Percentiles rank a stretch among this genome's conserved stretches.
Conservation (phyloP, 164 flowering plant species). For the Cinnamomum chago region DNA sequence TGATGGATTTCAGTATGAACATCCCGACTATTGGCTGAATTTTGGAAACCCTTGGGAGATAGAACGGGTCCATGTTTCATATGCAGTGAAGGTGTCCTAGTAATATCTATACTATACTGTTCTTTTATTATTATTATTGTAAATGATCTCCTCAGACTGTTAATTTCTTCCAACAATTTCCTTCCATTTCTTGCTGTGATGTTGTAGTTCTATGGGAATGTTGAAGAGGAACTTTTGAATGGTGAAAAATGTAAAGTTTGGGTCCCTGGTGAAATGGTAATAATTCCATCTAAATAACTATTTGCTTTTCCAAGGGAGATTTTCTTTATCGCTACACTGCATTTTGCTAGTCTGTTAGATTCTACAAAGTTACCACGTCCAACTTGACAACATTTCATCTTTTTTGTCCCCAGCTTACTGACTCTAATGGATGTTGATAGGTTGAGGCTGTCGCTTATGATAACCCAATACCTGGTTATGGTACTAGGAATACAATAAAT, state of each 20-base stretch:
- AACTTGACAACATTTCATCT: too few species aligned
- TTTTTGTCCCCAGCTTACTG: neutral
- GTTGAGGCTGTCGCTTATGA: constrained; percentile 69
- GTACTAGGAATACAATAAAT: constrained; percentile 51
- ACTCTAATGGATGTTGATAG: constrained; percentile 16
- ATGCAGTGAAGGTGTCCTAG: constrained; percentile 48
- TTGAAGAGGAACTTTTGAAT: constrained; percentile 42
- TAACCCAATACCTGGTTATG: constrained; percentile 64
- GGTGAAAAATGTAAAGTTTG: constrained; percentile 43
- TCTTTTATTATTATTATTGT: neutral
- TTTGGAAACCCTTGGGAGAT: constrained; percentile 69
- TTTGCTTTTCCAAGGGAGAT: neutral
- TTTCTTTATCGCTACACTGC: neutral
- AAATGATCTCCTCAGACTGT: neutral
- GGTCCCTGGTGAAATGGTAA: constrained; percentile 55
- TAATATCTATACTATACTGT: neutral
- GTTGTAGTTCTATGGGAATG: constrained; percentile 49
- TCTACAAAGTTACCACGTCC: too few species aligned
- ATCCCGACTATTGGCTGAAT: constrained; percentile 60
- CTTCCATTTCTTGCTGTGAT: constrained; percentile 9
- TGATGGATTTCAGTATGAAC: constrained; percentile 59
- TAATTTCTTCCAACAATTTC: neutral
- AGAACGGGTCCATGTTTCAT: constrained; percentile 53
- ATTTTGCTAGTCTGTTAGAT: neutral
- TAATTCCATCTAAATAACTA: neutral